Percentiles rank a stretch among this genome's conserved stretches.
Evolutionary conservation across 768 basidiomycete genomes (phyloP).

Genomic region (Trametes elegans): DNA sequence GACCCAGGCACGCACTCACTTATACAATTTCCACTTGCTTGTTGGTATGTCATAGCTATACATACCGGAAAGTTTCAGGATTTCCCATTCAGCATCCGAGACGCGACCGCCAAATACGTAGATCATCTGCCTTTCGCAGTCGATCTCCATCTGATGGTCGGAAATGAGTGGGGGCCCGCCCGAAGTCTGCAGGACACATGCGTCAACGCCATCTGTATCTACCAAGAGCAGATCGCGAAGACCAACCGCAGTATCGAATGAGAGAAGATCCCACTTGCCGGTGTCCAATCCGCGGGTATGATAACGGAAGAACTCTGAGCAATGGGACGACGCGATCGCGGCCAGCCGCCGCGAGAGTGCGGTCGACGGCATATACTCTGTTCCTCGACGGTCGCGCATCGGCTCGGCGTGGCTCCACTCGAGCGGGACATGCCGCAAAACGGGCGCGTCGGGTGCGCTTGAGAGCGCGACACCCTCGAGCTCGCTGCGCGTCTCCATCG

Average conservation of each 20-base stretch:
- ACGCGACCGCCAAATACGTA: conserved; percentile 78
- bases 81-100: conserved; percentile 61
- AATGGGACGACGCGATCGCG: conserved; percentile 29
- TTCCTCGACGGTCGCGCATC: no score
- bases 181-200: conserved; percentile 39
- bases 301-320: conserved; percentile 77
- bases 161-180: conserved; percentile 74
- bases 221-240: no score
- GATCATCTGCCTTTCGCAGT: conserved; percentile 64
- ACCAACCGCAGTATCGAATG: conserved; percentile 64
- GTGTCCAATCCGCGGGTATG: conserved; percentile 57
- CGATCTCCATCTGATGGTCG: conserved; percentile 82
- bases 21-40: conserved; percentile 65
- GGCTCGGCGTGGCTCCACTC: no score
- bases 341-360: no score
- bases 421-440: neutral
- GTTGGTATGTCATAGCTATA: conserved; percentile 68
- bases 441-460: neutral
- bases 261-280: conserved; percentile 73
- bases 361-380: no score
- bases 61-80: conserved; percentile 63
- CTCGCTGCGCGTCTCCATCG: neutral
- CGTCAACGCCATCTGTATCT: neutral
- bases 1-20: conserved; percentile 55
- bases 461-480: neutral